These are phyloP conservation scores for Elongisporangium anandrum DNA, from an alignment of 352 stramenopile genomes.

Conservation along the genomic window DNA sequence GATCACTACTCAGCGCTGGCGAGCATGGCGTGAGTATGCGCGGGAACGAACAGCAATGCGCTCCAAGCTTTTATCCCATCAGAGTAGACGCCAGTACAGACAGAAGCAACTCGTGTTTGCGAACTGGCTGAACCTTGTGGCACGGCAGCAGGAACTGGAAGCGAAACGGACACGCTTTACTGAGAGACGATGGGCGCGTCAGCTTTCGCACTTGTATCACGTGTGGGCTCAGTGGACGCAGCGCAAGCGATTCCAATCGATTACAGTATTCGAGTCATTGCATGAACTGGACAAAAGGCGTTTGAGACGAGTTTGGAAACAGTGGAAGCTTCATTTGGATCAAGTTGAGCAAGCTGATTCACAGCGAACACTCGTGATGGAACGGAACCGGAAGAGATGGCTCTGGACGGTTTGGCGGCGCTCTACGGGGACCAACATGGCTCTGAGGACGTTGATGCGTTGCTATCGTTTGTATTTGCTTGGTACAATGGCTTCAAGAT, in stretches of 20 bases:
- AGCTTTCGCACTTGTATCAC: background rate
- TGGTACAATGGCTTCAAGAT: background rate
- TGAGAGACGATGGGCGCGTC: background rate
- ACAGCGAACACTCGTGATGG: background rate
- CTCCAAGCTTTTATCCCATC: background rate
- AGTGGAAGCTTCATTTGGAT: background rate
- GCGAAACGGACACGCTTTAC: background rate
- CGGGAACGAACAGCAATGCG: background rate
- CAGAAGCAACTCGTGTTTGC: background rate
- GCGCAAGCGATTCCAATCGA: background rate
- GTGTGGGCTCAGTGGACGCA: background rate
- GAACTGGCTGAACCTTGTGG: background rate
- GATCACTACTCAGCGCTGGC: background rate
- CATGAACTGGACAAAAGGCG: background rate
- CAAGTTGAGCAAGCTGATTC: background rate
- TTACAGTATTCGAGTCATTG: background rate
- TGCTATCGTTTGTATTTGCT: background rate
- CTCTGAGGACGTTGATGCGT: background rate
- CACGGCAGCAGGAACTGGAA: background rate
- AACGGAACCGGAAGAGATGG: background rate
- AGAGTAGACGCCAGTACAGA: background rate
- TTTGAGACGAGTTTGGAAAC: background rate
- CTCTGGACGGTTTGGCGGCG: background rate
- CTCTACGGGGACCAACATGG: background rate
- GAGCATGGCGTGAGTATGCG: background rate